Base-by-base conservation (phyloP, 352 stramenopile species). In the Phytophthora capsici region DNA sequence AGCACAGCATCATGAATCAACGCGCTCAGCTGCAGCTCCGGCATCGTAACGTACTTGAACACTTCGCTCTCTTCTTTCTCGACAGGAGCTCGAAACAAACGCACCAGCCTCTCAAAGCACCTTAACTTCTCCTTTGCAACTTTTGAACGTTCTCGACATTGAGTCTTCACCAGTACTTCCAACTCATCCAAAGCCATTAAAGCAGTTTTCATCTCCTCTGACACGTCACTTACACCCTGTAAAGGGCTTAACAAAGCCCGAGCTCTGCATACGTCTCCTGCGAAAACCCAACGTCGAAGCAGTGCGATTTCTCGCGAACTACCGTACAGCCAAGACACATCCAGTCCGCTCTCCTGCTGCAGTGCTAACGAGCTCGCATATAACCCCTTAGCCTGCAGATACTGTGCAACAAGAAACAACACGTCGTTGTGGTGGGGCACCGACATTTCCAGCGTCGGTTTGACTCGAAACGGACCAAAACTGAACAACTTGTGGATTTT, bases 291-390 rank as follows among this genome's bases (percentile, higher is more conserved):
- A 19, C 78, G 72, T 13, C 84, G 78, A 44, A 93, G 70, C 50
- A 85, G 22, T 0, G 66, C 63, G 26, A 91, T 28, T 43, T 88
- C 82, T 4, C 40, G 49, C 6, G 72, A 87, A 28, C 63, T 43
- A 0, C 85, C 81, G 22, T 77, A 86, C 50, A 91, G 74, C 78
- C 80, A 93, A 12, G 64, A 55, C 4, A 70, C 65, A 67, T 93
- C 81, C 4, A 93, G 6, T 1, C 75, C 77, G 30, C 68, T 86
- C 57, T 93, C 82, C 19, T 68, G 51, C 55, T 86, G 71, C 51
- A 93, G 66, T 49, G 71, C 48, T 50, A 88, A 58, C 10, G 76
- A 81, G 4, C 63, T 78, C 13, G 59, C 54, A 53, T 63, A 75
- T 8, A 90, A 63, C 7, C 68, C 73, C 13, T 65, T 75, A 0